These are phyloP conservation scores for Mortierella sp. DNA, from an alignment of 371 early-diverging fungal genomes.

Conservation along the genomic window DNA sequence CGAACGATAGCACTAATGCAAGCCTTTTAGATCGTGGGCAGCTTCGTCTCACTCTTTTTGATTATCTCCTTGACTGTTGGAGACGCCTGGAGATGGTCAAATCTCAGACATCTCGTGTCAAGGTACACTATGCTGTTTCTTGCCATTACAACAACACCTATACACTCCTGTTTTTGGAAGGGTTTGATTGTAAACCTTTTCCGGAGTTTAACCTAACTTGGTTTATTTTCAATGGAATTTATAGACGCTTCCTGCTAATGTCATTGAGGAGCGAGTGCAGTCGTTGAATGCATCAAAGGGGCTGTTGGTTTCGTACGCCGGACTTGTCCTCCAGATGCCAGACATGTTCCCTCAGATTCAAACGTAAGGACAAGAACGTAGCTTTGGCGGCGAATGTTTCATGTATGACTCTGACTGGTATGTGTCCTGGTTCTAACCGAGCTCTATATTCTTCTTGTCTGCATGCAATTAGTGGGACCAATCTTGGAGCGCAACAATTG, in stretches of 20 bases:
- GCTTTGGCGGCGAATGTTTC: neutral
- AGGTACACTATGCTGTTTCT: slow-evolving; percentile 57
- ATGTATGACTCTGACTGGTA: neutral
- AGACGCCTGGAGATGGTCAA: slow-evolving; percentile 61
- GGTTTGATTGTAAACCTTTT: neutral
- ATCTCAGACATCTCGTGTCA: slow-evolving; percentile 56
- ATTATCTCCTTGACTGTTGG: slow-evolving; percentile 89
- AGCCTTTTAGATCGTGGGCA: slow-evolving; percentile 58
- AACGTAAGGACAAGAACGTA: slow-evolving; percentile 60
- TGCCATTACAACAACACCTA: neutral
- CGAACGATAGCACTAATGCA: slow-evolving; percentile 62
- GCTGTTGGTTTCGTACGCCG: slow-evolving; percentile 87
- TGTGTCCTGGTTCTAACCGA: neutral
- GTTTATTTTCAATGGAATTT: neutral
- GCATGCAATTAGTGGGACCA: slow-evolving; percentile 18
- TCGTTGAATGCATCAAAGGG: slow-evolving; percentile 68
- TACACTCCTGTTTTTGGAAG: neutral
- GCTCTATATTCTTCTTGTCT: neutral
- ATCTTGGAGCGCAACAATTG: slow-evolving; percentile 63
- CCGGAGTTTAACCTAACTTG: neutral
- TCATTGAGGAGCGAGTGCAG: slow-evolving; percentile 70
- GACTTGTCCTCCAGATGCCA: slow-evolving; percentile 86
- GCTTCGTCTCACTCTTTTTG: slow-evolving; percentile 69
- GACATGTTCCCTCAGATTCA: slow-evolving; percentile 91
- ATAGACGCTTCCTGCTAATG: slow-evolving; percentile 69